A percentile compares a stretch with the other conserved stretches of the same genome.
Conservation (phyloP, 768 basidiomycete genomes). For the Mycena latifolia region DNA sequence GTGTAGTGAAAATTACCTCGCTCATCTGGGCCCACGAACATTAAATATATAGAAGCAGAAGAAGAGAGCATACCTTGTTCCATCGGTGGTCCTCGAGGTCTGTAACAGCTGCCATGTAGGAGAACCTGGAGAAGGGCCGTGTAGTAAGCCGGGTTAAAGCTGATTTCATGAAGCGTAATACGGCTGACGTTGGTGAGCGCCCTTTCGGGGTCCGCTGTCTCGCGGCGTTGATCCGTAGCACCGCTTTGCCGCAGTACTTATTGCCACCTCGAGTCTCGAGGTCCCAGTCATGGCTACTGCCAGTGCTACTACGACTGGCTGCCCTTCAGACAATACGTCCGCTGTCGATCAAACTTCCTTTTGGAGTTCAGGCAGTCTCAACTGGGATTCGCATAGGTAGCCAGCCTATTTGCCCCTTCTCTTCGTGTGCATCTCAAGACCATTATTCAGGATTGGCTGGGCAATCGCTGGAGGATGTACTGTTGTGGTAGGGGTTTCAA, state of each 20-base stretch:
- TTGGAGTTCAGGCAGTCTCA: conserved; percentile 57
- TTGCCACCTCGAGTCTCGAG: too few species aligned
- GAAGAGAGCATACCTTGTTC: conserved; percentile 32
- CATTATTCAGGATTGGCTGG: conserved; percentile 61
- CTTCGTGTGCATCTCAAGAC: not conserved
- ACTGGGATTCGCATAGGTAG: conserved; percentile 64
- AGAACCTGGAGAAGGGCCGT: too few species aligned
- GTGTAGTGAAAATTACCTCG: not conserved
- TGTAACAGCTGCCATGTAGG: conserved; percentile 7
- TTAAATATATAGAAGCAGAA: not conserved
- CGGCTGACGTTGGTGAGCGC: too few species aligned
- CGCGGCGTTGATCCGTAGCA: too few species aligned
- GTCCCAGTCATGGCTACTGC: too few species aligned
- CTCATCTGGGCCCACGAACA: conserved; percentile 1
- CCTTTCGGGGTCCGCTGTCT: too few species aligned
- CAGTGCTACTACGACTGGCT: conserved; percentile 39
- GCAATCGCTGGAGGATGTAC: conserved; percentile 69
- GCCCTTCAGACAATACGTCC: conserved; percentile 66
- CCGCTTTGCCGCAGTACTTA: too few species aligned
- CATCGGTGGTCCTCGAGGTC: conserved; percentile 37
- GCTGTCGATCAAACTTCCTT: conserved; percentile 68
- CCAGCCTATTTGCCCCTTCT: not conserved
- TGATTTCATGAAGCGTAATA: too few species aligned
- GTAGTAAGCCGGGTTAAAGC: too few species aligned
- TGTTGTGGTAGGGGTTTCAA: conserved; percentile 53